Percentiles rank a stretch among this genome's conserved stretches.
phyloP scores from a whole-genome alignment of 768 basidiomycete species.

The Calocybe cyanea region DNA sequence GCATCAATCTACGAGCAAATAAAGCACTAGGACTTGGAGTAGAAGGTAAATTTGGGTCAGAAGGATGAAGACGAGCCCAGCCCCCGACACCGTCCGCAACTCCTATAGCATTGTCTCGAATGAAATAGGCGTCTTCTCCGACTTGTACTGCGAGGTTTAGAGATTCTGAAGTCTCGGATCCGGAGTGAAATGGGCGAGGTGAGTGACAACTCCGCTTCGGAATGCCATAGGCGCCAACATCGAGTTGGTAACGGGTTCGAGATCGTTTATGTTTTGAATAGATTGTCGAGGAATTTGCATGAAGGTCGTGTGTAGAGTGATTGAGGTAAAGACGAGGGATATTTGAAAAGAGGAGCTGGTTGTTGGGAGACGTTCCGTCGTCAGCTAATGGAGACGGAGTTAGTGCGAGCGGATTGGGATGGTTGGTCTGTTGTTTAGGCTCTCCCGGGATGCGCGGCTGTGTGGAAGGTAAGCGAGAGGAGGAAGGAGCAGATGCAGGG shows the following conservation, averaged over 20 bases:
- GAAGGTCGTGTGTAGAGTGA: neutral
- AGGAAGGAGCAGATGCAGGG: slow-evolving; percentile 14
- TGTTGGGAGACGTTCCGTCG: neutral
- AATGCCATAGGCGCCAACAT: slow-evolving; percentile 83
- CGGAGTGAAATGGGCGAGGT: slow-evolving; percentile 21
- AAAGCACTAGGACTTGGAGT: slow-evolving; percentile 41
- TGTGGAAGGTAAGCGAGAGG: slow-evolving; percentile 13
- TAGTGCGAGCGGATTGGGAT: slow-evolving; percentile 12
- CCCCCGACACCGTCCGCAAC: slow-evolving; percentile 96
- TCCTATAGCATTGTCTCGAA: slow-evolving; percentile 82
- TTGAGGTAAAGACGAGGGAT: slow-evolving; percentile 2
- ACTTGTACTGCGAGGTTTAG: slow-evolving; percentile 65
- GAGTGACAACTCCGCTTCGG: slow-evolving; percentile 50
- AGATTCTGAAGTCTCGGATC: slow-evolving; percentile 27
- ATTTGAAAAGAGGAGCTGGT: neutral
- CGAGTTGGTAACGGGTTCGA: slow-evolving; percentile 40
- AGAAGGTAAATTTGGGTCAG: slow-evolving; percentile 13
- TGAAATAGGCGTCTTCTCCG: slow-evolving; percentile 90
- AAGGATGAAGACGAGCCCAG: slow-evolving; percentile 47
- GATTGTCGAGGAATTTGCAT: neutral
- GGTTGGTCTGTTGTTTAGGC: slow-evolving; percentile 1
- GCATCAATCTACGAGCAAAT: slow-evolving; percentile 81
- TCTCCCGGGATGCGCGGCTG: slow-evolving; percentile 5
- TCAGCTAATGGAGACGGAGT: slow-evolving; percentile 1
- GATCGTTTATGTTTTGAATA: neutral